Evolutionary conservation across 2,329 filamentous ascomycete species (phyloP), one percentile per base, ranked within the genome.

Genomic region (Cladophialophora carrionii): DNA sequence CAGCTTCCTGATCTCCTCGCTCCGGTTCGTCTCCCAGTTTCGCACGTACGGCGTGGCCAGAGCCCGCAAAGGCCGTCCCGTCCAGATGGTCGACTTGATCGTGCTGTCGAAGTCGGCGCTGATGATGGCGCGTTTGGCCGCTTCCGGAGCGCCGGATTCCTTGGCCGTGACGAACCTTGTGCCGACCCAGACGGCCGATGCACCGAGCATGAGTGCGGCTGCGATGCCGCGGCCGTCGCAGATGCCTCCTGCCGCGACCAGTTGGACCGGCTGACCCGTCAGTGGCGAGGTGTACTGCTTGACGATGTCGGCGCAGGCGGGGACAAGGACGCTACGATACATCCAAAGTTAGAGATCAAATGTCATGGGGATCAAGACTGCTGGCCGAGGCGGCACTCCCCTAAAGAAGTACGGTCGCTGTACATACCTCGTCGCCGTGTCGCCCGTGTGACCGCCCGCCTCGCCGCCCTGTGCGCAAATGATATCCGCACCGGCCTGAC

Each of bases 211-310:
- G 73, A 96, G 79, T 63, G 85, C 87, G 56, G 85, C 85, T 0
- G 91, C 91, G 52, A 96, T 80, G 32, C 87, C 85, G 7, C 90
- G 82, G 1, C 91, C 91, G 72, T 91, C 88, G 72, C 83, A 85
- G 51, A 96, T 90, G 0, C 91, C 91, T 7, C 91, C 91, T 0
- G 91, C 91, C 0, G 91, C 91, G 6, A 95, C 85, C 1, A 95
- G 90, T 71, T 92, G 81, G 7, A 89, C 89, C 0, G 85, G 79
- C 63, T 83, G 74, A 0, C 90, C 88, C 0, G 83, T 84, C 56
- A 93, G 80, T 24, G 85, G 79, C 1, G 88, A 89, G 71, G 78
- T 82, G 77, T 91, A 92, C 67, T 80, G 79, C 67, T 81, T 78
- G 59, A 90, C 90, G 0, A 93, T 86, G 75, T 95, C 91, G 53